Percentiles rank a stretch among this genome's conserved stretches.
phyloP scores from a whole-genome alignment of 2,329 filamentous ascomycete genomes.

The Trichophyton benhamiae region DNA sequence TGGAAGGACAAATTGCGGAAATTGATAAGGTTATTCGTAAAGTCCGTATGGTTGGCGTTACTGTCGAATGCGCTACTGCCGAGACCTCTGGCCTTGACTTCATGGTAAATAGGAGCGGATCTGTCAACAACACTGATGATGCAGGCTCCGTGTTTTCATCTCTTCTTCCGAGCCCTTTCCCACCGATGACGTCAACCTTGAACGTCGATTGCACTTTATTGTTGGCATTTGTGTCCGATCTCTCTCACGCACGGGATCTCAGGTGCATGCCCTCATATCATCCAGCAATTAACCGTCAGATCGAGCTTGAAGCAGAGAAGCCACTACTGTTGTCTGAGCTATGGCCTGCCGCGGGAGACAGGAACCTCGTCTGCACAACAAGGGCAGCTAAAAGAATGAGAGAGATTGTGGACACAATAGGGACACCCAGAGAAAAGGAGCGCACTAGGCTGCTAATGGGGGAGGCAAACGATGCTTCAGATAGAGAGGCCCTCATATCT shows the following conservation, averaged over 20 bases:
- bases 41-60: constrained; percentile 41
- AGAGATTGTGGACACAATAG: constrained; percentile 54
- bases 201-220: constrained; percentile 51
- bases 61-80: constrained; percentile 26
- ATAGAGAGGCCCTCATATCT: constrained; percentile 22
- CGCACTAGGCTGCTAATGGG: constrained; percentile 49
- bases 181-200: constrained; percentile 31
- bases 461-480: constrained; percentile 27
- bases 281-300: constrained; percentile 49
- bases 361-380: constrained; percentile 51
- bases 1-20: constrained; percentile 38
- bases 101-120: background rate
- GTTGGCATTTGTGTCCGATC: constrained; percentile 60
- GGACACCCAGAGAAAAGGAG: constrained; percentile 47
- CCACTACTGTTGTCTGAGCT: constrained; percentile 49
- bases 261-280: constrained; percentile 43
- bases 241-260: constrained; percentile 46
- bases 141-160: constrained; percentile 18
- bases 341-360: constrained; percentile 48
- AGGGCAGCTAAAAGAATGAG: constrained; percentile 54
- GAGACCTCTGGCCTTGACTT: background rate
- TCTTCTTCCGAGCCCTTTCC: constrained; percentile 31
- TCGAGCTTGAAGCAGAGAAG: constrained; percentile 50
- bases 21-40: constrained; percentile 46
- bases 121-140: background rate